These are phyloP conservation scores for Trypanosoma congolense DNA, from an alignment of 208 protist genomes.

Conservation along the genomic window DNA sequence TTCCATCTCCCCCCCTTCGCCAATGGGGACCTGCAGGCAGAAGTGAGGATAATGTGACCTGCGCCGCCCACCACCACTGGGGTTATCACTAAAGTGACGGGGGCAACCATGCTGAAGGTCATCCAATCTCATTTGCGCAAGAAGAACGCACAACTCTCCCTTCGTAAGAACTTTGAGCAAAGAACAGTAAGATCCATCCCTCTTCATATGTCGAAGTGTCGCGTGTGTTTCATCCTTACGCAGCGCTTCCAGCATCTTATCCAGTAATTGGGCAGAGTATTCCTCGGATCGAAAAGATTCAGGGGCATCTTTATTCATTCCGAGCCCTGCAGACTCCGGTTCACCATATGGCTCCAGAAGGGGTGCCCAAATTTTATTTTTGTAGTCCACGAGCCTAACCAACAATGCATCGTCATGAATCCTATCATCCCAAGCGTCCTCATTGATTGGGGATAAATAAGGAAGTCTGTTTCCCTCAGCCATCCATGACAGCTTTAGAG, in stretches of 20 bases:
- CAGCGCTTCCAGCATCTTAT: no score
- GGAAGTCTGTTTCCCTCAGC: slow-evolving; percentile 39
- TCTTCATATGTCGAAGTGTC: no score
- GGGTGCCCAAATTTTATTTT: not conserved
- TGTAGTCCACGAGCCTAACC: not conserved
- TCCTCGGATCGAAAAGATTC: no score
- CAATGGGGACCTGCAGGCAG: slow-evolving; percentile 5
- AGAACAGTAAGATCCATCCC: no score
- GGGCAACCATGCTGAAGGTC: not conserved
- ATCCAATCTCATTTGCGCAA: not conserved
- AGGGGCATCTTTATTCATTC: not conserved
- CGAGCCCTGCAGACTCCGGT: not conserved
- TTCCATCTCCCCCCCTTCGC: not conserved
- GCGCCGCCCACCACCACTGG: not conserved
- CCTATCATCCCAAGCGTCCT: not conserved
- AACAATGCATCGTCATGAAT: slow-evolving; percentile 4
- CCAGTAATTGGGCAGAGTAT: no score
- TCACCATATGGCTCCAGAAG: not conserved
- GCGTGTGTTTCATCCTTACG: no score
- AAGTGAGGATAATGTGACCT: slow-evolving; percentile 6
- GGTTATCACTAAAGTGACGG: not conserved
- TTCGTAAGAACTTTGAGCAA: not conserved
- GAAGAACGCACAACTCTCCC: not conserved
- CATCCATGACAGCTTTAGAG: slow-evolving; percentile 35
- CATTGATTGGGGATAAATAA: slow-evolving; percentile 13